Base-by-base conservation (phyloP, 208 protist species). In the Leishmania arabica region DNA sequence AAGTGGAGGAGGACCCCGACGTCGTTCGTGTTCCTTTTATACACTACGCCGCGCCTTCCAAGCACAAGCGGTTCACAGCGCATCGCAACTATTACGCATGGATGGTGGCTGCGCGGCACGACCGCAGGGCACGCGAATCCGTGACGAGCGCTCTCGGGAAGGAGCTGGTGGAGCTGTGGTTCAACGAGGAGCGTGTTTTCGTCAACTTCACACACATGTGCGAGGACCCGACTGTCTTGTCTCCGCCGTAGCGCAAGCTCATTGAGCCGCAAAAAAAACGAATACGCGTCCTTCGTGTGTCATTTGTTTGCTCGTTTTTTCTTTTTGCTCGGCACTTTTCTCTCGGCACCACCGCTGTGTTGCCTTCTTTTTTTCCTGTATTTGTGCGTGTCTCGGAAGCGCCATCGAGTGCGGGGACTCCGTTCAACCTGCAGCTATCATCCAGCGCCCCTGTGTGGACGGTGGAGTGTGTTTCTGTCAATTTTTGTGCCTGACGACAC, bases 101-200 rank as follows among this genome's bases (percentile, higher is more conserved):
- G 84, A 58, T 88, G 47, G 76, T 88, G 74, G 68, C 84, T 15
- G 84, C 81, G 6, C 80, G 80, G 0, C 82, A 88, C 78, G 78
- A 85, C 84, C 24, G 45, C 24, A 60, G 58, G 47, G 80, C 84
- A 8, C 77, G 84, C 56, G 81, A 82, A 24, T 69, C 78, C 4
- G 80, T 62, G 49, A 17, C 37, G 2, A 70, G 42, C 13, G 62
- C n/a, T 17, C 75, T 88, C 2, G 56, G 72, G 58, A 72, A 81
- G 4, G 84, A 88, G 70, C 62, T 84, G 73, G 78, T 88, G n/a
- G 81, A 85, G 81, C 53, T 85, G 72, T 81, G 75, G 81, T 60
- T 85, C 58, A 66, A 85, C 8, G 53, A 78, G 5, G 70, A 56
- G 62, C 81, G 81, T 24, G 51, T 85, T 27, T 85, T 47, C 24